Percentiles rank a stretch among this genome's conserved stretches.
These are phyloP conservation scores for Suillus paluster DNA, from an alignment of 768 basidiomycete species.

Conservation along the genomic window DNA sequence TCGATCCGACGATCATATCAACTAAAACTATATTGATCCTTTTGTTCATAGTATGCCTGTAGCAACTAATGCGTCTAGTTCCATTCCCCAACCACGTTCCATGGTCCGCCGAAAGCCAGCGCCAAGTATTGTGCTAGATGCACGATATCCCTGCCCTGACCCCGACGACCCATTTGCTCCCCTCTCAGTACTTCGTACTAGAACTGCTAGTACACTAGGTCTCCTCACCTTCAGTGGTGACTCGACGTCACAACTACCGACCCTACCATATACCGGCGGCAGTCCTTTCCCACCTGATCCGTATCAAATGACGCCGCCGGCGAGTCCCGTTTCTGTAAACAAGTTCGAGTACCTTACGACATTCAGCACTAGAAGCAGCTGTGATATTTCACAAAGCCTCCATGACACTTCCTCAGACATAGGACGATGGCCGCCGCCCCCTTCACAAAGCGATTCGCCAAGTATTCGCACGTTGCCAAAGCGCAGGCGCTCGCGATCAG, in stretches of 20 bases:
- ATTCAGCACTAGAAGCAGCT: constrained; percentile 27
- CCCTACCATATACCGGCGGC: constrained; percentile 35
- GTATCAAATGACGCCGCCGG: constrained; percentile 25
- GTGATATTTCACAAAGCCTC: constrained; percentile 21
- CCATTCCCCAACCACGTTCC: constrained; percentile 26
- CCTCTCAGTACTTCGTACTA: constrained; percentile 64
- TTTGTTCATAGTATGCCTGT: constrained; percentile 35
- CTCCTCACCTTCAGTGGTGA: constrained; percentile 36
- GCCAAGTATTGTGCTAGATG: constrained; percentile 52
- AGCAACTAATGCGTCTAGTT: constrained; percentile 26
- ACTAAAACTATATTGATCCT: constrained; percentile 15
- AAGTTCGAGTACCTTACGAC: constrained; percentile 20
- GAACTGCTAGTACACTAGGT: constrained; percentile 50
- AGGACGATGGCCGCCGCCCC: constrained; percentile 15
- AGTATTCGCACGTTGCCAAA: constrained; percentile 21
- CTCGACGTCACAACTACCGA: constrained; percentile 35
- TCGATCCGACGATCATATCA: constrained; percentile 14
- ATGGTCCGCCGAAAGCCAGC: constrained; percentile 55
- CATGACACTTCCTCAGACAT: constrained; percentile 14
- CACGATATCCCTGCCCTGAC: constrained; percentile 69
- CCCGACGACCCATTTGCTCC: constrained; percentile 73
- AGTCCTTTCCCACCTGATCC: constrained; percentile 36
- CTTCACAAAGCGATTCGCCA: constrained; percentile 11
- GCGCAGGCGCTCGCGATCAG: constrained; percentile 38
- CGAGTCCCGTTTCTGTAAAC: constrained; percentile 10